Evolutionary conservation across 306 rosid genomes (phyloP).

Genomic region (Cicer bijugum): DNA sequence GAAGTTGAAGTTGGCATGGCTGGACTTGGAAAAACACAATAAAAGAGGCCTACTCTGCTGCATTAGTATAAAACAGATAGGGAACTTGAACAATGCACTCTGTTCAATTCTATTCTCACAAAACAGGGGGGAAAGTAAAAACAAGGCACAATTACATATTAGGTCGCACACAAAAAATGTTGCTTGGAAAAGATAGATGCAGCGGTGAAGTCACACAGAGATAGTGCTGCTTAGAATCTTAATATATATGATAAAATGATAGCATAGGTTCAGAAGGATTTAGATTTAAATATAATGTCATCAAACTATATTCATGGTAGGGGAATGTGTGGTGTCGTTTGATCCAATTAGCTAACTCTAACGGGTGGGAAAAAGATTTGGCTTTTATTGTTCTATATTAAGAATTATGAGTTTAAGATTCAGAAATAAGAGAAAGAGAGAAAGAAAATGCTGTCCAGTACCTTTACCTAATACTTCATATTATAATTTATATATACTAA

Average conservation of each 20-base stretch:
- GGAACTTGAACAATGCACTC: too few relatives aligned
- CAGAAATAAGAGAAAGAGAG: slow-evolving; percentile 14
- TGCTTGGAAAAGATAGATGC: too few relatives aligned
- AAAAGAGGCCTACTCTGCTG: too few relatives aligned
- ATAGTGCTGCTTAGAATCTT: background rate
- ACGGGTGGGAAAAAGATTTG: background rate
- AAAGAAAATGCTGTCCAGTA: slow-evolving; percentile 20
- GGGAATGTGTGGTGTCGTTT: background rate
- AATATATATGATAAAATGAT: slow-evolving; percentile 29
- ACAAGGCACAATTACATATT: too few relatives aligned
- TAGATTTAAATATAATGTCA: background rate
- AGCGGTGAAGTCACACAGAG: too few relatives aligned
- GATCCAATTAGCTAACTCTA: background rate
- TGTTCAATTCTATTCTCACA: too few relatives aligned
- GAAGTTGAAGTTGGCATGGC: too few relatives aligned
- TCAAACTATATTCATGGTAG: background rate
- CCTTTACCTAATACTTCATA: slow-evolving; percentile 6
- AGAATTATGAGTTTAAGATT: background rate
- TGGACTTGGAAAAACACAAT: too few relatives aligned
- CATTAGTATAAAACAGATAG: too few relatives aligned
- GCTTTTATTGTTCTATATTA: background rate
- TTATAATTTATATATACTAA: background rate
- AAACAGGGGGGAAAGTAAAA: too few relatives aligned
- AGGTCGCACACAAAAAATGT: too few relatives aligned
- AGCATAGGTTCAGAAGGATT: background rate